These are phyloP conservation scores for Didymella pomorum DNA, from an alignment of 2,329 filamentous ascomycete species.

Conservation along the genomic window DNA sequence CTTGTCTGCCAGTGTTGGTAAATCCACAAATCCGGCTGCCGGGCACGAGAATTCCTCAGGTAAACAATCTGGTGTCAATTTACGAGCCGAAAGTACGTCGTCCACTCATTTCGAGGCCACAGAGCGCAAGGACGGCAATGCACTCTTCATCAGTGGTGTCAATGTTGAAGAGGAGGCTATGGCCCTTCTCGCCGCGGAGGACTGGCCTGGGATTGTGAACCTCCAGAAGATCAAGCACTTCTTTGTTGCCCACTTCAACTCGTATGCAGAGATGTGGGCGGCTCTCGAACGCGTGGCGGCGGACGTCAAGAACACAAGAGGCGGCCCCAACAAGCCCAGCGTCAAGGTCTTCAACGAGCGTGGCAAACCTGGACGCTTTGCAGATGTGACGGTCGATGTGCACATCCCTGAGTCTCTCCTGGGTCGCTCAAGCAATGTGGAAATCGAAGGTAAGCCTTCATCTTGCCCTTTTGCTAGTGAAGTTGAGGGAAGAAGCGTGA, in stretches of 20 bases:
- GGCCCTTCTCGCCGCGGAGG: constrained; percentile 82
- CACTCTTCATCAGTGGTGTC: constrained; percentile 88
- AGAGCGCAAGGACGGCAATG: constrained; percentile 71
- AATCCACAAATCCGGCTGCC: neutral
- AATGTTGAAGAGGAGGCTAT: constrained; percentile 83
- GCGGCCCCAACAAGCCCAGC: constrained; percentile 78
- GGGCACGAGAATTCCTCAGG: neutral
- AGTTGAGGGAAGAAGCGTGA: neutral
- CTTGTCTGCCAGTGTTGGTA: neutral
- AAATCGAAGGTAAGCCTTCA: neutral
- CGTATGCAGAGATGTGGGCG: constrained; percentile 77
- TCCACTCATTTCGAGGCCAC: constrained; percentile 57
- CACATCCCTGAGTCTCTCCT: neutral
- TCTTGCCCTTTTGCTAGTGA: neutral
- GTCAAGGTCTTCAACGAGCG: constrained; percentile 82
- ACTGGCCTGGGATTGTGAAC: constrained; percentile 77
- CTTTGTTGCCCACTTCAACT: constrained; percentile 87
- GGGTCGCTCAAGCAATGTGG: neutral
- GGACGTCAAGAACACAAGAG: constrained; percentile 76
- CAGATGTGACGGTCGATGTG: neutral
- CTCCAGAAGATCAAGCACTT: constrained; percentile 76
- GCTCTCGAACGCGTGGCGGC: constrained; percentile 78
- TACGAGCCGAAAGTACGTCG: constrained; percentile 8
- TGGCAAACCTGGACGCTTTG: constrained; percentile 40
- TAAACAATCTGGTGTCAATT: neutral